phyloP scores from a whole-genome alignment of 1,139 yeast genomes.

The Blastobotrys elegans region DNA sequence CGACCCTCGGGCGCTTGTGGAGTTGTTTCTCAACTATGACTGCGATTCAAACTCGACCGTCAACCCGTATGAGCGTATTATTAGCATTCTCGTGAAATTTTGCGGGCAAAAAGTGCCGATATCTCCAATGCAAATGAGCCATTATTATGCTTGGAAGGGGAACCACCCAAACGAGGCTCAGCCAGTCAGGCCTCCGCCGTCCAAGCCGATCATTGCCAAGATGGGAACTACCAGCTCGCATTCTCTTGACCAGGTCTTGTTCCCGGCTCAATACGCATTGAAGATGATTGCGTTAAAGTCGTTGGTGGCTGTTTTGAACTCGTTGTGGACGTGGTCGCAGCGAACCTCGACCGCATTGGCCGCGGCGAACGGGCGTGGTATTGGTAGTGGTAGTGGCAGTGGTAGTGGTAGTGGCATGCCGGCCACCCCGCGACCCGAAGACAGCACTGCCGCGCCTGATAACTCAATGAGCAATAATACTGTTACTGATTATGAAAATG shows the following conservation, averaged over 20 bases:
- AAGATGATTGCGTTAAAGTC: conserved; percentile 78
- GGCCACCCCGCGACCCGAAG: conserved; percentile 4
- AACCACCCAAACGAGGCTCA: background rate
- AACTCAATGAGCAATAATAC: background rate
- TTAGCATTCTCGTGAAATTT: conserved; percentile 70
- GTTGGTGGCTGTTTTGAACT: conserved; percentile 74
- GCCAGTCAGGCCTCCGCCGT: conserved; percentile 44
- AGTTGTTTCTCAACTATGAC: conserved; percentile 89
- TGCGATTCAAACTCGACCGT: conserved; percentile 76
- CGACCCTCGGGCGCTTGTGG: conserved; percentile 88
- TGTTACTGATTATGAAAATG: background rate
- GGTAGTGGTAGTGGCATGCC: background rate
- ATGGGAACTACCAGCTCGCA: conserved; percentile 40
- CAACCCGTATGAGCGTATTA: conserved; percentile 76
- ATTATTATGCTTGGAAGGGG: conserved; percentile 43
- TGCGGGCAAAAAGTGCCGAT: conserved; percentile 71
- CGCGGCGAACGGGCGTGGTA: too few relatives aligned
- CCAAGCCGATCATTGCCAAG: conserved; percentile 69
- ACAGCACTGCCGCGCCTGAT: background rate
- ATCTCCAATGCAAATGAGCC: conserved; percentile 60
- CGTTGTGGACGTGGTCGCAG: conserved; percentile 86
- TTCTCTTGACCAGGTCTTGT: conserved; percentile 48
- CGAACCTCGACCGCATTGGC: conserved; percentile 31
- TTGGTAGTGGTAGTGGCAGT: too few relatives aligned
- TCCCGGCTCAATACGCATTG: conserved; percentile 61